Percentiles rank a stretch among this genome's conserved stretches.
phyloP scores from a whole-genome alignment of 768 basidiomycete species.

The Termitomyces sp. region DNA sequence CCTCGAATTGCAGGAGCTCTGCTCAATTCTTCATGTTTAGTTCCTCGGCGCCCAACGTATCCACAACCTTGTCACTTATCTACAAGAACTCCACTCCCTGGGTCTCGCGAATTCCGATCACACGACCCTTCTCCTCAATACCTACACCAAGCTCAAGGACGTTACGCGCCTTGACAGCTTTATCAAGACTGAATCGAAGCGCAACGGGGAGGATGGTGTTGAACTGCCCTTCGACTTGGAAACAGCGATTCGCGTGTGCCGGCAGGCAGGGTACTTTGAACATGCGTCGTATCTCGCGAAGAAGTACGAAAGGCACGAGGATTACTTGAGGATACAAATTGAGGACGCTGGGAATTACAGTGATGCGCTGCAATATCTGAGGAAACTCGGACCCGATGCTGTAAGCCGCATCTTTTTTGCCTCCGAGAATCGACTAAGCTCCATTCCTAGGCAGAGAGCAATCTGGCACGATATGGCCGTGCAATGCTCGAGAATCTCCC shows the following conservation, averaged over 20 bases:
- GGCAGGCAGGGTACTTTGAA: constrained; percentile 94
- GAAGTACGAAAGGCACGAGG: constrained; percentile 88
- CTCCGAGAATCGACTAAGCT: background rate
- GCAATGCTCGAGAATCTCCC: constrained; percentile 80
- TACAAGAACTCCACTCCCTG: constrained; percentile 89
- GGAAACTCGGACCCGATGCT: constrained; percentile 70
- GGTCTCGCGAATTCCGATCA: constrained; percentile 94
- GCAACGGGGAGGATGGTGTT: constrained; percentile 38
- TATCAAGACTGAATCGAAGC: constrained; percentile 78
- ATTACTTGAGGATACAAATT: constrained; percentile 89
- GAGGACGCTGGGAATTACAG: constrained; percentile 82
- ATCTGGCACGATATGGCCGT: constrained; percentile 83
- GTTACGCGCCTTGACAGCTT: constrained; percentile 83
- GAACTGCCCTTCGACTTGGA: constrained; percentile 96
- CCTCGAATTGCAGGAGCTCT: background rate
- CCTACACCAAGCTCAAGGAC: constrained; percentile 96
- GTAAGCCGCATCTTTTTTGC: constrained; percentile 40
- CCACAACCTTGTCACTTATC: constrained; percentile 89
- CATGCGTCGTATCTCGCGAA: constrained; percentile 92
- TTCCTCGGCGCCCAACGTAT: constrained; percentile 96
- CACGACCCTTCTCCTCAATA: constrained; percentile 93
- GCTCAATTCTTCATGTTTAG: constrained; percentile 33
- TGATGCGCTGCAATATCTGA: constrained; percentile 78
- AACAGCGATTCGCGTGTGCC: constrained; percentile 93
- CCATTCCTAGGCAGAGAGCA: constrained; percentile 65